Percentiles rank a stretch among this genome's conserved stretches.
Evolutionary conservation across 2,329 filamentous ascomycete genomes (phyloP).

Genomic region (Alternaria metachromatica): DNA sequence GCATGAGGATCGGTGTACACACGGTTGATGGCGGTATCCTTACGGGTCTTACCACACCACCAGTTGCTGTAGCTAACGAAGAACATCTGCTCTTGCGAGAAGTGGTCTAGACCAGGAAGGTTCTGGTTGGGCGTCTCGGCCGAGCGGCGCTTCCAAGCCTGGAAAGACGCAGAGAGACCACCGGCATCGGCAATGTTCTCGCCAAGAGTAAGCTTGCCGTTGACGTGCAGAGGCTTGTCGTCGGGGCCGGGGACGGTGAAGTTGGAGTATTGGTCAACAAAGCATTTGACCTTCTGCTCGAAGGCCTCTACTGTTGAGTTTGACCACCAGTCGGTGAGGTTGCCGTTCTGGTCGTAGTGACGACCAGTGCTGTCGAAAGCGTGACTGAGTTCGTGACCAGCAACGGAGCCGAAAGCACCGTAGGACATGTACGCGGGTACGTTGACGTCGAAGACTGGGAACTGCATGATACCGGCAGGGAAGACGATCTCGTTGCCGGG

Average conservation of each 20-base stretch:
- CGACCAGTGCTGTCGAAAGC: constrained; percentile 72
- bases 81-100: constrained; percentile 73
- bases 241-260: constrained; percentile 65
- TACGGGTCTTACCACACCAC: constrained; percentile 71
- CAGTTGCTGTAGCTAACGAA: constrained; percentile 69
- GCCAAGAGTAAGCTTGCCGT: constrained; percentile 68
- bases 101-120: constrained; percentile 64
- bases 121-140: constrained; percentile 55
- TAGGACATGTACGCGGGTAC: constrained; percentile 71
- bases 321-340: constrained; percentile 72
- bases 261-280: constrained; percentile 70
- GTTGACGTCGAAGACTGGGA: constrained; percentile 68
- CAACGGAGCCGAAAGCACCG: constrained; percentile 71
- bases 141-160: constrained; percentile 69
- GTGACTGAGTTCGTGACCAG: constrained; percentile 73
- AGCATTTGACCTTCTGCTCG: constrained; percentile 66
- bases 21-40: constrained; percentile 62
- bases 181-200: constrained; percentile 78
- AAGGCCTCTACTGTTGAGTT: constrained; percentile 65
- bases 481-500: constrained; percentile 73
- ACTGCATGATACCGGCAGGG: constrained; percentile 72
- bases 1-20: constrained; percentile 71
- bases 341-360: constrained; percentile 69
- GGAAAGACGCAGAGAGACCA: constrained; percentile 67
- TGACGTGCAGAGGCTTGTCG: constrained; percentile 65